These are phyloP conservation scores for Bocquillonia castaneifolia DNA, from an alignment of 441 rosid species.

Conservation along the genomic window DNA sequence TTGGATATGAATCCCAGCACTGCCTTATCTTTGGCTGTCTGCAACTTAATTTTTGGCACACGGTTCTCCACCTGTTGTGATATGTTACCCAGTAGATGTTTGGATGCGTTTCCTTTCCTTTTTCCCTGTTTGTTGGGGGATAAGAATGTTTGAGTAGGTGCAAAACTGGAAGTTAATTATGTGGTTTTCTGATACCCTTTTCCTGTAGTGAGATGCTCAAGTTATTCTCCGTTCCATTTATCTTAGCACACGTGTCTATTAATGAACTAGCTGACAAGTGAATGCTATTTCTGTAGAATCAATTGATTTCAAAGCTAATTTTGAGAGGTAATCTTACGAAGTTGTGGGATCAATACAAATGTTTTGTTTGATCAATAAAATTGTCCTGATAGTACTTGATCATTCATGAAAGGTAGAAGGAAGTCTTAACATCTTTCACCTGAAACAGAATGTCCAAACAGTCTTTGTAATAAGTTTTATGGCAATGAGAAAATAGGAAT, in stretches of 20 bases:
- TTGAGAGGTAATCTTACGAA: too few species aligned
- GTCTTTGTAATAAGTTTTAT: too few species aligned
- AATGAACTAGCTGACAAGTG: not conserved
- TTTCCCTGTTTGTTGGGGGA: not conserved
- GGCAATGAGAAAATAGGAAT: too few species aligned
- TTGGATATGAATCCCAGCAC: not conserved
- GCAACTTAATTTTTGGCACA: not conserved
- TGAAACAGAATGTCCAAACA: too few species aligned
- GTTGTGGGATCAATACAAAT: too few species aligned
- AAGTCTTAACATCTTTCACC: too few species aligned
- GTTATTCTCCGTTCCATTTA: not conserved
- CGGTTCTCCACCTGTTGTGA: not conserved
- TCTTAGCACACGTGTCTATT: not conserved
- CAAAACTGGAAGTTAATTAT: not conserved
- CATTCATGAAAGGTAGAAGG: too few species aligned
- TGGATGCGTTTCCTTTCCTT: not conserved
- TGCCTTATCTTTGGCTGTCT: not conserved
- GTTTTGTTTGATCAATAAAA: too few species aligned
- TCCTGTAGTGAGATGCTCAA: not conserved
- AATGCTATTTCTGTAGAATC: not conserved
- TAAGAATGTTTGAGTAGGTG: not conserved
- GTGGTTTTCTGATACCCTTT: not conserved
- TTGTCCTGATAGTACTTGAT: too few species aligned
- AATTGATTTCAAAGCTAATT: not conserved
- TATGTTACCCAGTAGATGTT: not conserved